phyloP scores from a whole-genome alignment of 202 grass and related monocot species.

The Zizania palustris region DNA sequence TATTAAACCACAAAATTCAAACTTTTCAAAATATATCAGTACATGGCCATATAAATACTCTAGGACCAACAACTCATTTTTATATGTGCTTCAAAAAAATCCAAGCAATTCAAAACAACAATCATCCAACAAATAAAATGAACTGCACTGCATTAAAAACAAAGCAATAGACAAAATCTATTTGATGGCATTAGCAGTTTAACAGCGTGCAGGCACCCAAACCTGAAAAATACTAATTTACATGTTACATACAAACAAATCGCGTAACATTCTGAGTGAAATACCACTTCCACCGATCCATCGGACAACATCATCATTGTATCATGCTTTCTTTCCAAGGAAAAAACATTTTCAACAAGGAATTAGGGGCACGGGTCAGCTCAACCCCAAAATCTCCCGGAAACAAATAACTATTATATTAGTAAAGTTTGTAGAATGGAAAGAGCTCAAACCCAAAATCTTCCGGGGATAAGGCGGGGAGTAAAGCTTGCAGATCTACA shows the following conservation, averaged over 20 bases:
- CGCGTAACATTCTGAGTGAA: constrained; percentile 14
- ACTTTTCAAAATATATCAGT: neutral
- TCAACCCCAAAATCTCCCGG: no score
- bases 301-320: neutral
- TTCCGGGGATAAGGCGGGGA: no score
- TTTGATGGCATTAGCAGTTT: neutral
- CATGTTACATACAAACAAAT: neutral
- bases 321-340: no score
- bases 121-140: constrained; percentile 14
- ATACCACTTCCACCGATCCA: neutral
- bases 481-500: no score
- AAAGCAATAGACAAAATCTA: neutral
- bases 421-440: no score
- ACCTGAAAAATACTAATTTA: neutral
- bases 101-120: neutral
- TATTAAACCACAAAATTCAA: neutral
- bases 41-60: neutral
- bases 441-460: no score
- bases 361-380: no score
- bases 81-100: neutral
- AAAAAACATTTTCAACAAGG: neutral
- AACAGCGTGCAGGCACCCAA: neutral
- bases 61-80: neutral
- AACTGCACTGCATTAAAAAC: neutral
- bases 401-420: no score